Evolutionary conservation across 805 yeast species (phyloP), one percentile per base, ranked within the genome.

Genomic region (Yarrowia sp.): DNA sequence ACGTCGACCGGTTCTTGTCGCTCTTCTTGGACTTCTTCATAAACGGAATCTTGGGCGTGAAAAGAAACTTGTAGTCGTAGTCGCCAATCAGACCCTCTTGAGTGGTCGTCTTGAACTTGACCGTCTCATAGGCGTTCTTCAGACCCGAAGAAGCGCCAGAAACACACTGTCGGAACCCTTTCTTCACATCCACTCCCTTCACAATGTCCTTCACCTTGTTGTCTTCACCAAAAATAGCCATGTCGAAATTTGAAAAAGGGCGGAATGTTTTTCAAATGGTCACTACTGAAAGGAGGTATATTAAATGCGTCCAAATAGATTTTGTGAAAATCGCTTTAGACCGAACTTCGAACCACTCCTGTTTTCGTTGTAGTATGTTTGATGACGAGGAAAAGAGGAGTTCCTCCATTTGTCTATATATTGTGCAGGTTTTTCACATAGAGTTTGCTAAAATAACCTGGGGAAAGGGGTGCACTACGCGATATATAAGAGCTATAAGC

Each of bases 31-130:
- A 67, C 66, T 76, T 68, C 71, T 76, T 74, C 51, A 44, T 27
- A 74, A 88, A 90, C 1, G 97, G 97, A 61, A 91, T 68, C 21
- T 82, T 81, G 6, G 97, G 97, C 1, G 87, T 82, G 79, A 91
- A 90, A 33, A 91, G 80, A 67, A 84, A 85, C 19, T 79, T 82
- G 68, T 91, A 91, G 76, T 91, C 90, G 69, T 90, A 89, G 69
- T 88, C 93, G 35, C 97, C 97, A 16, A 91, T 68, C 41, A 89
- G 68, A 7, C 97, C 97, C 19, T 89, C 90, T 62, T 78, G 81
- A 29, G 96, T 88, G 64, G 93, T 83, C 76, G 83, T 75, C 42
- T 67, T 67, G 21, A 38, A 35, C 29, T 31, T 62, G 36, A 63
- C 19, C 2, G 55, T 44, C n/a, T 27, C 35, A 29, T 27, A 44